Evolutionary conservation across 225 moss, liverwort and hornwort species (phyloP).

Genomic region (Marchantia polymorpha): DNA sequence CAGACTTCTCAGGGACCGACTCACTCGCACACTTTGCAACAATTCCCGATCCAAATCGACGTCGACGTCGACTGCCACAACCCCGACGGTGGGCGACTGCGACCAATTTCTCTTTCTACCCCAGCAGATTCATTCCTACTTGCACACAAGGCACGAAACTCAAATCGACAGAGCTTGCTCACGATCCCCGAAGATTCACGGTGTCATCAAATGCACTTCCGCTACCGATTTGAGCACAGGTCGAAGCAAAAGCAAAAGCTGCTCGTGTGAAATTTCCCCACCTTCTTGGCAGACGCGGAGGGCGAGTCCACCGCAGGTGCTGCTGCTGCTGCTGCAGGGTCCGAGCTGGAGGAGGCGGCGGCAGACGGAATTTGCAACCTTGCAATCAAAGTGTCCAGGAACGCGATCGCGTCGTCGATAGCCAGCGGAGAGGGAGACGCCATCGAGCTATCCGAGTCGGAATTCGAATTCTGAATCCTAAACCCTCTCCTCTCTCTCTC

Average conservation of each 20-base stretch:
- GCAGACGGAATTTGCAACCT: constrained; percentile 24
- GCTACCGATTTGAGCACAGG: no score
- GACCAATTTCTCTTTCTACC: no score
- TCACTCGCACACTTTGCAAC: no score
- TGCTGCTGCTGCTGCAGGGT: background rate
- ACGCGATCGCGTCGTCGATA: constrained; percentile 37
- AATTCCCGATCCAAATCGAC: no score
- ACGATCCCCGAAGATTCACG: no score
- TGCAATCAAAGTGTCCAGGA: constrained; percentile 31
- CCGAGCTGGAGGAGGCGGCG: background rate
- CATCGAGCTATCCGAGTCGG: background rate
- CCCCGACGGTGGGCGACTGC: no score
- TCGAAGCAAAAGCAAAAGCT: background rate
- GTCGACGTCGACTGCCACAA: no score
- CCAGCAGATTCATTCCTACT: no score
- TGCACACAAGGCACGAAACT: no score
- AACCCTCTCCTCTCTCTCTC: background rate
- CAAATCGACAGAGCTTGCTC: no score
- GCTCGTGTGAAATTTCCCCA: background rate
- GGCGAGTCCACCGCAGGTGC: background rate
- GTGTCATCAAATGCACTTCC: no score
- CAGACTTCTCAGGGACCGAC: no score
- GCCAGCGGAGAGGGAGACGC: constrained; percentile 24
- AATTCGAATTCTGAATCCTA: background rate
- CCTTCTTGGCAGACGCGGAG: constrained; percentile 20